These are phyloP conservation scores for Fusarium caatingaense DNA, from an alignment of 2,329 filamentous ascomycete genomes.

Conservation along the genomic window DNA sequence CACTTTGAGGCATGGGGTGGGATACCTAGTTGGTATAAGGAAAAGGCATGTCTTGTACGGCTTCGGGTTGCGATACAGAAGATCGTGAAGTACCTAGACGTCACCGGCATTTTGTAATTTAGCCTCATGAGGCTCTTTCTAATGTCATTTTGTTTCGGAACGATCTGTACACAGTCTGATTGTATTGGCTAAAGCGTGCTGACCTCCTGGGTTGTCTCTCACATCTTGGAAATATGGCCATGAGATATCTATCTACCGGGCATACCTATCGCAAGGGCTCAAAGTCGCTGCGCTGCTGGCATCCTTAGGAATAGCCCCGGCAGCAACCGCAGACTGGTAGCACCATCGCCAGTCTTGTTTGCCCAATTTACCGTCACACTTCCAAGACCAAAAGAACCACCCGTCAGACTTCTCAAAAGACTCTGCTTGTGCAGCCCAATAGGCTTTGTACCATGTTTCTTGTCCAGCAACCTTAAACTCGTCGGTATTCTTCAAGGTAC, in stretches of 20 bases:
- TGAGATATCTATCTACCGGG: not conserved
- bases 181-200: too few species aligned
- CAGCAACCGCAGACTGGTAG: slow-evolving; percentile 51
- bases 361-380: slow-evolving; percentile 55
- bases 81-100: too few species aligned
- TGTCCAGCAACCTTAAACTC: slow-evolving; percentile 58
- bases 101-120: too few species aligned
- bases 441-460: slow-evolving; percentile 64
- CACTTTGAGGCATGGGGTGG: too few species aligned
- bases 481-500: slow-evolving; percentile 57
- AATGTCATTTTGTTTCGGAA: too few species aligned
- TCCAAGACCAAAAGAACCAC: slow-evolving; percentile 73
- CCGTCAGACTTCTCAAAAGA: slow-evolving; percentile 65
- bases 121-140: too few species aligned
- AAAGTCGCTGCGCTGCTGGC: slow-evolving; percentile 28
- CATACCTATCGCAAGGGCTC: slow-evolving; percentile 19
- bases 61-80: too few species aligned
- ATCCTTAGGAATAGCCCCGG: slow-evolving; percentile 45
- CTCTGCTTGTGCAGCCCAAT: slow-evolving; percentile 67
- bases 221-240: too few species aligned
- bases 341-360: slow-evolving; percentile 61
- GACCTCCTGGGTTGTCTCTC: too few species aligned
- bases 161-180: too few species aligned
- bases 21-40: too few species aligned
- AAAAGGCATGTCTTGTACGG: too few species aligned